Evolutionary conservation across 192 early-diverging fungal species (phyloP).

Genomic region (Geranomyces michiganensis): DNA sequence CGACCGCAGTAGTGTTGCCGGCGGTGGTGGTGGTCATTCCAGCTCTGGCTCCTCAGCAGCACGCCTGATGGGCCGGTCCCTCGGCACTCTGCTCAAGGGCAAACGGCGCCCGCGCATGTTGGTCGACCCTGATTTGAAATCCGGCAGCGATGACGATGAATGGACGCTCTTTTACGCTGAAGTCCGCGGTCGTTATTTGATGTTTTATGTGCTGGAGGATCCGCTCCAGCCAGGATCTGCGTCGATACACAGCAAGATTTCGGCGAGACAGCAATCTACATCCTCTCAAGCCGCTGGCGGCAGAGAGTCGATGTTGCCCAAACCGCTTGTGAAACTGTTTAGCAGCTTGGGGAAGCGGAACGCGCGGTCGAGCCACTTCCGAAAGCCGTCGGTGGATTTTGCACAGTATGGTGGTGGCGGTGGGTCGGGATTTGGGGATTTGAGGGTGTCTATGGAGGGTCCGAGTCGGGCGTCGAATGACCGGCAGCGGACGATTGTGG

Average conservation of each 20-base stretch:
- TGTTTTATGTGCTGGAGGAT: constrained; percentile 44
- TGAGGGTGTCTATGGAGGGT: constrained; percentile 30
- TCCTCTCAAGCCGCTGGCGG: too few relatives aligned
- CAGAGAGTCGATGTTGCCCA: constrained; percentile 27
- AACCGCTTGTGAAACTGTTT: constrained; percentile 17
- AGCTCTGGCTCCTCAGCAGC: background rate
- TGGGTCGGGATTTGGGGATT: too few relatives aligned
- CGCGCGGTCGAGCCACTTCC: constrained; percentile 15
- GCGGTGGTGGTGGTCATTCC: too few relatives aligned
- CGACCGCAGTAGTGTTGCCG: background rate
- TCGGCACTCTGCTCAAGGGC: constrained; percentile 21
- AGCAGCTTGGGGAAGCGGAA: constrained; percentile 7
- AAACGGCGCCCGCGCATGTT: constrained; percentile 6
- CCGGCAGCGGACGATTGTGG: constrained; percentile 14
- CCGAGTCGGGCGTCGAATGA: constrained; percentile 19
- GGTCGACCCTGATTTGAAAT: background rate
- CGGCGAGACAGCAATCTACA: background rate
- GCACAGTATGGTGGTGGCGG: background rate
- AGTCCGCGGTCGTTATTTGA: constrained; percentile 50
- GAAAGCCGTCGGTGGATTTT: constrained; percentile 18
- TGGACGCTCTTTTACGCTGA: constrained; percentile 49
- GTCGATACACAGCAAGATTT: background rate
- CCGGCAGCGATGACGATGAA: constrained; percentile 38
- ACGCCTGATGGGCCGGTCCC: constrained; percentile 7
- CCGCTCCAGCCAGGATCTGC: constrained; percentile 1